Evolutionary conservation across 2,329 filamentous ascomycete genomes (phyloP), one percentile per base, ranked within the genome.

Genomic region (Trichoderma polysporum): DNA sequence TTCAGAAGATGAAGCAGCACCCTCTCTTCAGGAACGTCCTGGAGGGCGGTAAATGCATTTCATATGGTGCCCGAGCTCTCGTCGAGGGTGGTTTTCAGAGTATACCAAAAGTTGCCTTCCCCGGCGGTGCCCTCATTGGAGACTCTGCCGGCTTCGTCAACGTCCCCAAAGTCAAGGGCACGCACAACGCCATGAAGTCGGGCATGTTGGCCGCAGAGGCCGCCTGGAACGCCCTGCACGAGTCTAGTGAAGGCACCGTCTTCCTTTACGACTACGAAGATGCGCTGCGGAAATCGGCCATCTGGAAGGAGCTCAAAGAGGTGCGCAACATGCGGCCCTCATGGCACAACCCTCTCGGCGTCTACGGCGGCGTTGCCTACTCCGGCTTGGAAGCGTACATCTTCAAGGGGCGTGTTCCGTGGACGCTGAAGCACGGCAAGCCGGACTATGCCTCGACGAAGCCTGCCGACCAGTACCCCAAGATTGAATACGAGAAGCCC

Each of bases 1-100:
- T 99, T 79, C 95, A 99, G 79, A 97, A 97, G 83, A 90, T 99
- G 84, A 99, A 99, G 85, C 91, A 94, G 73, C 95, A 99, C 79
- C 94, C 95, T n/a, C 81, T 96, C 58, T 98, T 96, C 84, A 89
- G 85, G 71, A 84, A 88, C 5, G 89, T 94, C 19, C 86, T 99
- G n/a, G 92, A 98, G 79, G 94, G 94, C 68, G 95, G 95, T 71
- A 97, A 97, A 82, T 98, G 95, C 78, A 93, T 99, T 71, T 97
- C 95, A 0, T 99, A 99, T 76, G 95, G 91, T 68, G 95, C 95
- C 6, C 88, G 95, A 67, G 92, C 94, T 2, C 85, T 99, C 50
- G 91, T 94, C 71, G 95, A 99, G 80, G 95, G 95, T 69, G 95
- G 95, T 27, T 97, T 96, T 81, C 95, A 99, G 81, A 97, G 93